phyloP scores from a whole-genome alignment of 176 grass and related monocot genomes.

The Sorghum bicolor region Sorghum_bicolor_NCBIv3 NC_012870.2:78386501-78387000 shows the following conservation, averaged over 20 bases:
- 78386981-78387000: too few species aligned
- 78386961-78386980: too few species aligned
- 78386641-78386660: conserved; percentile 86
- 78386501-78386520: conserved; percentile 79
- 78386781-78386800: conserved; percentile 32
- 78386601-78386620: conserved; percentile 88
- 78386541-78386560: neutral
- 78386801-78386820: conserved; percentile 21
- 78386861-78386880: conserved; percentile 22
- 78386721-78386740: conserved; percentile 6
- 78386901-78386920: neutral
- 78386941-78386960: too few species aligned
- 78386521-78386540: neutral
- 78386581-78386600: conserved; percentile 33
- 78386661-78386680: neutral
- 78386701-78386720: neutral
- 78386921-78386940: too few species aligned
- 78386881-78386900: neutral
- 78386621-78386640: conserved; percentile 77
- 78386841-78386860: neutral
- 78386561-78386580: neutral
- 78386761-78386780: conserved; percentile 21
- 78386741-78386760: neutral
- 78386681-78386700: neutral
- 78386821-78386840: conserved; percentile 16